Base-by-base conservation (phyloP, 1,139 yeast species). In the Nakaseomyces nivariensis region DNA sequence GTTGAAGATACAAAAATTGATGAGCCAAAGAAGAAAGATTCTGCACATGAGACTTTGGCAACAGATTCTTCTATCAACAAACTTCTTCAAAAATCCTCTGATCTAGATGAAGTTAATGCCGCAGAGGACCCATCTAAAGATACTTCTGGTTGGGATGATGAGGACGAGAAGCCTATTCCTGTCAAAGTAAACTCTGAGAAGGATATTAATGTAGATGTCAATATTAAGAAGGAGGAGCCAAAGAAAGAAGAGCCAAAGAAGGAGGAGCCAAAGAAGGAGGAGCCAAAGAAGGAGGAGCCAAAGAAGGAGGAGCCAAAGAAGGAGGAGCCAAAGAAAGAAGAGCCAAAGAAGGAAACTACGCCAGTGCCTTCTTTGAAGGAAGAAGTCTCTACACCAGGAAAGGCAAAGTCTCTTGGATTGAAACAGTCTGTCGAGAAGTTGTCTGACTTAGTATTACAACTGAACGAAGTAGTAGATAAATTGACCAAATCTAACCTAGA, bases 341-440 rank as follows among this genome's bases (percentile, higher is more conserved):
- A 53, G 44, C 49, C 55, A n/a, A 51, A 50, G 47, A 56, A 52
- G 25, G 58, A 55, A 13, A 43, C 54, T 5, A 29, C 43, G 10
- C 44, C 40, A 31, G 31, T 26, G 8, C 13, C 43, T 13, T 27
- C 43, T 33, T 24, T 42, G 25, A 46, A 22, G 37, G 43, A 38
- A n/a, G 52, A 52, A 45, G 38, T 55, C 1, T 40, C 60, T 11
- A 40, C 58, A 5, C 44, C 66, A 5, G 44, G 65, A 24, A 43
- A 61, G 5, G 11, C 38, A 41, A 70, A 72, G 51, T 69, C 74
- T 31, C 73, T 82, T 36, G 84, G 88, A 1, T 71, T 85, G 55
- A 82, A 82, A 58, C 83, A 79, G 6, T 79, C 87, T 1, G 81
- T 85, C 33, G 90, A 83, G 55, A 81, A 76, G 55, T 72, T 85